Evolutionary conservation across 768 basidiomycete species (phyloP), one percentile per base, ranked within the genome.

Genomic region (Glaciozyma martinii): DNA sequence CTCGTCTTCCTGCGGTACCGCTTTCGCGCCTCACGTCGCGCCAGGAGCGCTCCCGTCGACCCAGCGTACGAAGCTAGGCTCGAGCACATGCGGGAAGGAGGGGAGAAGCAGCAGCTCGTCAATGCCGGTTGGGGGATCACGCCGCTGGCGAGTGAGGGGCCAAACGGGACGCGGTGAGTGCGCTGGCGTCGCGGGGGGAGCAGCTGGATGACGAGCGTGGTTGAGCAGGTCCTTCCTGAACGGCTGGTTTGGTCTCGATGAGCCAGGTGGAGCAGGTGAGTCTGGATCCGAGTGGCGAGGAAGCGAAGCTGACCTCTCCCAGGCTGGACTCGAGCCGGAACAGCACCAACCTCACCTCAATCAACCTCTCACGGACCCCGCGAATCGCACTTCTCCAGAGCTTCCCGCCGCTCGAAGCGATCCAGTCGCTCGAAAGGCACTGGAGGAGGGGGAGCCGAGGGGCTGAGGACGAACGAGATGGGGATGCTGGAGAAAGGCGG

Each of bases 361-460:
- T n/a, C 10, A n/a, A 43, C n/a, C 5, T 21, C 40, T 46, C 37
- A 2, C 49, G 18, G 15, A 13, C 60, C 55, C 30, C 68, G 65
- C 46, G 59, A 69, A 40, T 61, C 61, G 46, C 68, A 69, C 56
- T 69, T 66, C 29, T 66, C 65, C 3, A 55, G 62, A 0, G 64
- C 65, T 3, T 63, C 64, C 3, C 61, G 68, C 0, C 65, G 62
- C 1, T 42, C 49, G 16, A 16, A 21, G 15, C 40, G 40, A 16
- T 16, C 47, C 30, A 1, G 49, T 40, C 16, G 47, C 43, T 3
- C 55, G n/a, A 7, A 18, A 32, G 29, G 43, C 1, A 9, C 18
- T 2, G 21, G 60, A 25, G 33, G 10, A 5, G 53, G 15, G 3
- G 47, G 13, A 43, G 42, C 13, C 4, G 61, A 25, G 21, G 50